phyloP scores from a whole-genome alignment of 768 basidiomycete species.

The Russula sp. region DNA sequence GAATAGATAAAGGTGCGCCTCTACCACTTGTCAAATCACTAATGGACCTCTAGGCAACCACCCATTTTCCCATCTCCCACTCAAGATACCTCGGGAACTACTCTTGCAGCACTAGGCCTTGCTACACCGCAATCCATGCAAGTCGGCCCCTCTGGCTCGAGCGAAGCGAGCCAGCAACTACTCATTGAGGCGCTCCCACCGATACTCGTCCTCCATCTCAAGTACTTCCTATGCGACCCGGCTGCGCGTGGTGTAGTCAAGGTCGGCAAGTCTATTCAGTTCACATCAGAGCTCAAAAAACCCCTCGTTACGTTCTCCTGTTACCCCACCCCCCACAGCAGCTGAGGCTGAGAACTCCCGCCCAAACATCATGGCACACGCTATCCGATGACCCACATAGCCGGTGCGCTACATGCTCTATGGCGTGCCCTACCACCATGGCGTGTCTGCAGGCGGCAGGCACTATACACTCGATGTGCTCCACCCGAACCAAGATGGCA shows the following conservation, averaged over 20 bases:
- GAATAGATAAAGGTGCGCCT: too few species aligned
- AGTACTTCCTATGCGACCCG: constrained; percentile 84
- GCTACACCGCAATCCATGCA: constrained; percentile 83
- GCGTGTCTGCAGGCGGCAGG: constrained; percentile 80
- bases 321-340: too few species aligned
- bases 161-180: constrained; percentile 67
- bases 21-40: too few species aligned
- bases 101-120: too few species aligned
- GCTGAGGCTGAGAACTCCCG: neutral
- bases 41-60: too few species aligned
- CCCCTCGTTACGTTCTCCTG: constrained; percentile 45
- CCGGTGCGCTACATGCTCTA: constrained; percentile 65
- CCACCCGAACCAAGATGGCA: constrained; percentile 57
- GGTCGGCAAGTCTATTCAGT: constrained; percentile 71
- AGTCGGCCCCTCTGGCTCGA: constrained; percentile 40
- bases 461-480: constrained; percentile 93
- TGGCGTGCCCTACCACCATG: constrained; percentile 92
- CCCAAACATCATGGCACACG: constrained; percentile 24
- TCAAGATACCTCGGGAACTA: too few species aligned
- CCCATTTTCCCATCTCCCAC: too few species aligned
- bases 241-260: constrained; percentile 74
- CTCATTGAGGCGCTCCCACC: constrained; percentile 80
- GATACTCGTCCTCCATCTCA: constrained; percentile 81
- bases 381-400: constrained; percentile 43
- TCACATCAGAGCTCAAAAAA: constrained; percentile 72